These are phyloP conservation scores for Blastobotrys terrestris DNA, from an alignment of 805 yeast species.

Conservation along the genomic window DNA sequence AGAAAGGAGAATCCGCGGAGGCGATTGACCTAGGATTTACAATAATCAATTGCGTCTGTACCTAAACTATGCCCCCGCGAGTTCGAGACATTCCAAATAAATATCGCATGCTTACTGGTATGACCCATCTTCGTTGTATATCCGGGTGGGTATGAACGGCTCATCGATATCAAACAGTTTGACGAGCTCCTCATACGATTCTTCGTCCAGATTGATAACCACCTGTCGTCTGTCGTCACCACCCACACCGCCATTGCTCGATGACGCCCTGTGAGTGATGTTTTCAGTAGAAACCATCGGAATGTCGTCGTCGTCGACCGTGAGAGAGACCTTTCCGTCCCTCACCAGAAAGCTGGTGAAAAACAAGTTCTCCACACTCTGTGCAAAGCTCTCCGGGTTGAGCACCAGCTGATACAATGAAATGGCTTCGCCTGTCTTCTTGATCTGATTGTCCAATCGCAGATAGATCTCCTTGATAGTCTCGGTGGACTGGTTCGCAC, in stretches of 20 bases:
- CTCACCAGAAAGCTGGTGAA: constrained; percentile 73
- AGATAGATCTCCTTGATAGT: constrained; percentile 48
- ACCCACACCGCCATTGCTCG: constrained; percentile 5
- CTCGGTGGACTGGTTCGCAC: constrained; percentile 44
- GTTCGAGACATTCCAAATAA: neutral
- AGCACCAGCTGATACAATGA: constrained; percentile 61
- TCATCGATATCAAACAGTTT: constrained; percentile 49
- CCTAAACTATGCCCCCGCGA: too few relatives aligned
- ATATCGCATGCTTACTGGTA: neutral
- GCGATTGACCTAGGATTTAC: too few relatives aligned
- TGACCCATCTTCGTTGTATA: constrained; percentile 22
- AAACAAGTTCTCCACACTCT: constrained; percentile 78
- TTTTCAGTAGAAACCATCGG: constrained; percentile 21
- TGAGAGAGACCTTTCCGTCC: constrained; percentile 58
- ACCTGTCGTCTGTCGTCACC: constrained; percentile 34
- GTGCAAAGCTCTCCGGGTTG: constrained; percentile 71
- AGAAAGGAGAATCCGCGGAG: too few relatives aligned
- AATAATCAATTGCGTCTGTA: too few relatives aligned
- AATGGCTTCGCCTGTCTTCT: constrained; percentile 31
- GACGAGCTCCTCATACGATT: constrained; percentile 58
- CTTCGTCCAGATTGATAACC: constrained; percentile 63
- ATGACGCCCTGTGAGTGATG: neutral
- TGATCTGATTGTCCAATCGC: constrained; percentile 26
- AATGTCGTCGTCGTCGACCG: constrained; percentile 35
- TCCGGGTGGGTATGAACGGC: constrained; percentile 42